Evolutionary conservation across 495 filamentous ascomycete genomes (phyloP).

Genomic region (Penicillium angulare): DNA sequence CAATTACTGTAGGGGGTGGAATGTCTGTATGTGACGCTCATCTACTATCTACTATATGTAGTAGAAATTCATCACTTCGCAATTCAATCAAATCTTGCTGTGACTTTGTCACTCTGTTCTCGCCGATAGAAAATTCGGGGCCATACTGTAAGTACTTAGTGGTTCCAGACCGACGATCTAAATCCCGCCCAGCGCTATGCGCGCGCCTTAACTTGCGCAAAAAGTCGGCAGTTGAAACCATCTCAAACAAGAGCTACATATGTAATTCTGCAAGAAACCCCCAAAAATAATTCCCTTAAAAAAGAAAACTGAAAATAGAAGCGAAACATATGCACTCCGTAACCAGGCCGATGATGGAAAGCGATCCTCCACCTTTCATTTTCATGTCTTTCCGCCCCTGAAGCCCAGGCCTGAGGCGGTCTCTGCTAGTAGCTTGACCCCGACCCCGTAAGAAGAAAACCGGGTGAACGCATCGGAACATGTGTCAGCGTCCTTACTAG

Average conservation of each 20-base stretch:
- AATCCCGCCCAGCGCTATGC: conserved; percentile 1
- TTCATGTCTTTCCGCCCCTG: too few species aligned
- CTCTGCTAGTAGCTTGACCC: neutral
- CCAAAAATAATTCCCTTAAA: too few species aligned
- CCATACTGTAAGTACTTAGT: too few species aligned
- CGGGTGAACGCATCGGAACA: conserved; percentile 15
- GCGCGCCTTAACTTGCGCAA: neutral
- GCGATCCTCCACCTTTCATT: too few species aligned
- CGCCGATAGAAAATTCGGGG: neutral
- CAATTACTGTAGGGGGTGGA: too few species aligned
- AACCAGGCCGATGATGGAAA: too few species aligned
- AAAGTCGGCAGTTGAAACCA: conserved; percentile 3
- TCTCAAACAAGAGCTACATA: neutral
- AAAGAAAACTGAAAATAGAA: too few species aligned
- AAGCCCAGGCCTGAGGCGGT: neutral
- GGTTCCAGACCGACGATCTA: conserved; percentile 2
- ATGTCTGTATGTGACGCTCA: too few species aligned
- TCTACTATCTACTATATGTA: neutral
- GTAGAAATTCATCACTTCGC: neutral
- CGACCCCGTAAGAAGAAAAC: conserved; percentile 1
- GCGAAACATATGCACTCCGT: too few species aligned
- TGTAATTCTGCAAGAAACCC: too few species aligned
- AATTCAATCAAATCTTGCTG: neutral
- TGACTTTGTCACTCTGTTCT: conserved; percentile 1
- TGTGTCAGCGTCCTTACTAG: conserved; percentile 9